Evolutionary conservation across 306 rosid genomes (phyloP).

Genomic region (Psophocarpus tetragonolobus): DNA sequence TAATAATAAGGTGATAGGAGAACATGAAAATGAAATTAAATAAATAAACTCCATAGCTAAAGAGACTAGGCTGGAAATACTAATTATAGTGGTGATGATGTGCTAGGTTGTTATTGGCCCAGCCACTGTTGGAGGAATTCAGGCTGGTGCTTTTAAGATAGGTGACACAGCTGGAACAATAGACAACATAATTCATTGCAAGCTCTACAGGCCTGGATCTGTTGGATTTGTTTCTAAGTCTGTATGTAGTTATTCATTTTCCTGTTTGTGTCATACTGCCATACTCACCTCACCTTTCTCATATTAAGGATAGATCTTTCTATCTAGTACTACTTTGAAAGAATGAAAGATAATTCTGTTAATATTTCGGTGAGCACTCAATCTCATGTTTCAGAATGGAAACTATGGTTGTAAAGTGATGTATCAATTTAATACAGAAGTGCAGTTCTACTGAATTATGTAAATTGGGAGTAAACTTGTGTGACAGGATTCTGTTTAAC

Average conservation of each 20-base stretch:
- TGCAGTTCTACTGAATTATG: neutral
- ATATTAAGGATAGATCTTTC: neutral
- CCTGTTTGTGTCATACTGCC: neutral
- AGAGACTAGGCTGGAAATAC: constrained; percentile 10
- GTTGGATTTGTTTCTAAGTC: constrained; percentile 98
- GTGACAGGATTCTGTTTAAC: neutral
- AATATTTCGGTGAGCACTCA: constrained; percentile 1
- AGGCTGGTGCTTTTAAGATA: constrained; percentile 93
- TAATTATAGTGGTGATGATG: constrained; percentile 28
- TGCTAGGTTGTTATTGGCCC: constrained; percentile 90
- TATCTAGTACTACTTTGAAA: neutral
- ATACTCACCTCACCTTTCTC: constrained; percentile 15
- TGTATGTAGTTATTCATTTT: constrained; percentile 51
- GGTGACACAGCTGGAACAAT: constrained; percentile 98
- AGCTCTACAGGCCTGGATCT: constrained; percentile 94
- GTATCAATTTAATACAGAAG: neutral
- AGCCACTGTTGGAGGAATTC: constrained; percentile 96
- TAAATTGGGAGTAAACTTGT: constrained; percentile 11
- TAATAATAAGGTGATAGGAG: constrained; percentile 72
- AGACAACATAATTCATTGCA: constrained; percentile 86
- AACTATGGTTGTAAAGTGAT: neutral
- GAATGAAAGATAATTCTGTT: neutral
- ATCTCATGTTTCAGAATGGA: constrained; percentile 2
- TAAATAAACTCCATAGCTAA: constrained; percentile 17
- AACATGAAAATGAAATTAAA: constrained; percentile 5